phyloP scores from a whole-genome alignment of 1,284 basidiomycete genomes.

The Papiliotrema flavescens region DNA sequence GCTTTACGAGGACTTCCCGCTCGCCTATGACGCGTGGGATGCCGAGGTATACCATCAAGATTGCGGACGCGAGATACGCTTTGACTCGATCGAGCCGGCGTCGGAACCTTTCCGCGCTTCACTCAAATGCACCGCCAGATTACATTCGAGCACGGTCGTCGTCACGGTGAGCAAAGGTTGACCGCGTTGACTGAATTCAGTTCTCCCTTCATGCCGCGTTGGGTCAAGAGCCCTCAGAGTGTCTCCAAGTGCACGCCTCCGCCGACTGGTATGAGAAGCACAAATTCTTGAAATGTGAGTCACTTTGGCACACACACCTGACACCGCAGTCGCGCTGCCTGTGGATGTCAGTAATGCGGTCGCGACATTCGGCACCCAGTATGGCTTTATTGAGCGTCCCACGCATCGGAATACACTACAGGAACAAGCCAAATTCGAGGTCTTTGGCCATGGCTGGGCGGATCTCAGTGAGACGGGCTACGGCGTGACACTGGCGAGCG shows the following conservation, averaged over 20 bases:
- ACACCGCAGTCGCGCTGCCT: constrained; percentile 78
- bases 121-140: constrained; percentile 67
- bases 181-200: constrained; percentile 67
- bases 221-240: constrained; percentile 64
- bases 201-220: constrained; percentile 77
- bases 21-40: constrained; percentile 55
- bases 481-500: constrained; percentile 81
- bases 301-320: too few species aligned
- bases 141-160: constrained; percentile 68
- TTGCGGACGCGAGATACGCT: constrained; percentile 66
- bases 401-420: constrained; percentile 91
- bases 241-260: constrained; percentile 73
- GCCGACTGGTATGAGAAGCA: constrained; percentile 87
- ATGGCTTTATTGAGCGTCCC: constrained; percentile 80
- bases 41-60: constrained; percentile 79
- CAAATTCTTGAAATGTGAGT: constrained; percentile 71
- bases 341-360: constrained; percentile 74
- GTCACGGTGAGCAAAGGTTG: constrained; percentile 1
- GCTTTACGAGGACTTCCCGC: constrained; percentile 73
- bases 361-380: constrained; percentile 91
- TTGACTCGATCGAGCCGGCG: constrained; percentile 62
- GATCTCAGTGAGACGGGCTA: constrained; percentile 63
- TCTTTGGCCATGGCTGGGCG: constrained; percentile 68
- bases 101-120: constrained; percentile 32
- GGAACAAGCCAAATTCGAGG: constrained; percentile 60